Evolutionary conservation across 2,329 filamentous ascomycete species (phyloP).

Genomic region (Apiospora saccharicola): DNA sequence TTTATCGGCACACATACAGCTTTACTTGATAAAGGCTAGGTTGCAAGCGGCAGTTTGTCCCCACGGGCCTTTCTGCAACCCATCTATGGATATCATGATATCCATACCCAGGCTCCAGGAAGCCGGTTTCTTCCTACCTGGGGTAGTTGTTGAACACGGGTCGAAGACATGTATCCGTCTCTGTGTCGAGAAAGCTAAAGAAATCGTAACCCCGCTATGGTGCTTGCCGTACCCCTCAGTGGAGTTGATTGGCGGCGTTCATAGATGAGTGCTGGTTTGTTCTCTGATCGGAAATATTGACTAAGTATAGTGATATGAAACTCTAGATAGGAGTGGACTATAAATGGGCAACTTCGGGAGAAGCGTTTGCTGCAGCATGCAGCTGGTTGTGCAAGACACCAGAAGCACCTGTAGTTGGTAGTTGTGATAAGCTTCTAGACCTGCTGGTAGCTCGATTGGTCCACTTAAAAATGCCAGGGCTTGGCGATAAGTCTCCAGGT

Average conservation of each 20-base stretch:
- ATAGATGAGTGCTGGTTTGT: neutral
- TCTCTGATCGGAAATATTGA: neutral
- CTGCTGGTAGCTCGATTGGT: neutral
- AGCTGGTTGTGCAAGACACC: neutral
- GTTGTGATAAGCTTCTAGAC: slow-evolving; percentile 1
- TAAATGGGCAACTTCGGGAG: neutral
- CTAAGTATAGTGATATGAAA: neutral
- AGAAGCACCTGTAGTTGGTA: neutral
- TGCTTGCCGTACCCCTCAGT: slow-evolving; percentile 4
- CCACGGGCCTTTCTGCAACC: neutral
- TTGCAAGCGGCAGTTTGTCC: neutral
- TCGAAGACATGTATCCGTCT: neutral
- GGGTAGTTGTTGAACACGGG: neutral
- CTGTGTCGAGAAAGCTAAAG: neutral
- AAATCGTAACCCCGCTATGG: neutral
- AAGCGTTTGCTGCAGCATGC: too few relatives aligned
- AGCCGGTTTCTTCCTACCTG: neutral
- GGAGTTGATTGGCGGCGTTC: neutral
- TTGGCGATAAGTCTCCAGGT: slow-evolving; percentile 2
- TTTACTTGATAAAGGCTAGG: neutral
- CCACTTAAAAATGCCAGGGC: slow-evolving; percentile 12
- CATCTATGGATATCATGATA: neutral
- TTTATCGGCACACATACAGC: neutral
- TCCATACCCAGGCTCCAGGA: neutral
- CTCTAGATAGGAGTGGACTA: neutral